Evolutionary conservation across 2,329 filamentous ascomycete genomes (phyloP).

Genomic region (Madurella mycetomatis): DNA sequence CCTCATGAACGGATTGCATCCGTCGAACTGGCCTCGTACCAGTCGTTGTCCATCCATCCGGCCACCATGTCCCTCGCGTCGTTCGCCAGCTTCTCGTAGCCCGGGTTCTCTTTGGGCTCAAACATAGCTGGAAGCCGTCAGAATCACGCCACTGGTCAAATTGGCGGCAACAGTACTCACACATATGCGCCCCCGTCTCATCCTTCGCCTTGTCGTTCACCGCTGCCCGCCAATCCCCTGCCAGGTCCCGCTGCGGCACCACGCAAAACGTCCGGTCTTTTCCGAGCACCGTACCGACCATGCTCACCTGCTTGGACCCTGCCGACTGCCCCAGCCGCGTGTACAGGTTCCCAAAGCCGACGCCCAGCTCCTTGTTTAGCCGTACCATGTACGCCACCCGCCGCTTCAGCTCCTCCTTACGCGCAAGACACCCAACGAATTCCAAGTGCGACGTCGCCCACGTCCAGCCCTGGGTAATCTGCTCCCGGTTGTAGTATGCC

Average conservation of each 20-base stretch:
- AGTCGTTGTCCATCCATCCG: slow-evolving; percentile 60
- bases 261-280: slow-evolving; percentile 85
- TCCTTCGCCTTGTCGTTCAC: slow-evolving; percentile 76
- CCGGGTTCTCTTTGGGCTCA: slow-evolving; percentile 65
- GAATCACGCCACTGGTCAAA: neutral
- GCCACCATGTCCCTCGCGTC: slow-evolving; percentile 62
- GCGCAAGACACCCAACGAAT: slow-evolving; percentile 84
- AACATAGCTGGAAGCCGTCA: slow-evolving; percentile 59
- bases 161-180: slow-evolving; percentile 37
- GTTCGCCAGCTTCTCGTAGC: slow-evolving; percentile 62
- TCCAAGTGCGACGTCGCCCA: slow-evolving; percentile 91
- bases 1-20: slow-evolving; percentile 24
- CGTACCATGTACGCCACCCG: slow-evolving; percentile 66
- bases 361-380: slow-evolving; percentile 58
- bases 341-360: slow-evolving; percentile 84
- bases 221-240: slow-evolving; percentile 61
- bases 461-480: slow-evolving; percentile 67
- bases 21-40: slow-evolving; percentile 57
- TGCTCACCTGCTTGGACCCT: slow-evolving; percentile 43
- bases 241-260: slow-evolving; percentile 54
- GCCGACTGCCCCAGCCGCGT: slow-evolving; percentile 73
- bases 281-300: slow-evolving; percentile 58
- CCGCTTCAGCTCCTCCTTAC: slow-evolving; percentile 74
- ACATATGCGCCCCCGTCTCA: slow-evolving; percentile 76
- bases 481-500: slow-evolving; percentile 79